Evolutionary conservation across 352 stramenopile genomes (phyloP), one percentile per base, ranked within the genome.

Genomic region (Aphanomyces cochlioides): DNA sequence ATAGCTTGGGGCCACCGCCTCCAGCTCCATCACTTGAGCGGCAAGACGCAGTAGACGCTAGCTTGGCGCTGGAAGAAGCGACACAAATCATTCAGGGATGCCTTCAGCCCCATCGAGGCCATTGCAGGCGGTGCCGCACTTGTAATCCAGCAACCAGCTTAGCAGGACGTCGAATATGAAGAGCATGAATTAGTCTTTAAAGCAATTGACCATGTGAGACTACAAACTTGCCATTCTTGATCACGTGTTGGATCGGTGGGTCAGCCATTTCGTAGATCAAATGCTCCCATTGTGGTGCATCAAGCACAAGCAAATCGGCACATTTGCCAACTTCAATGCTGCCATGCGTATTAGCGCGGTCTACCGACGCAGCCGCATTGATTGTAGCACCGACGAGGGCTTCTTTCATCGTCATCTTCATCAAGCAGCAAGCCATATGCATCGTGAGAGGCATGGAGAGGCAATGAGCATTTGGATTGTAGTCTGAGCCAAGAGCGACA

Each of bases 181-280:
- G 10, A 50, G 43, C 10, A n/a, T 50, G 43, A n/a, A 50, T 50
- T 50, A 12, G 17, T 50, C 43, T 50, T 58, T 19, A 58, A 8
- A 67, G 40, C 40, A 56, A 56, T 37, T 56, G 59, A 34, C 43
- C 43, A 36, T 67, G 19, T 28, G 59, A 67, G 17, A 67, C 59
- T 21, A 67, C 59, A 34, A 84, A 57, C 40, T 75, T 57, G 68
- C 87, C 87, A 41, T 86, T 83, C 78, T 93, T 93, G 67, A 92
- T 77, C 21, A 95, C 85, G 58, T 88, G 75, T 67, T 86, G 77
- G 60, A 95, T 93, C 0, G 83, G 85, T 64, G 80, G 82, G 72
- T 95, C 84, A 19, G 73, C 82, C 79, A 95, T 92, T 73, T 91
- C 84, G 79, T 93, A 95, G 73, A 95, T 87, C 60, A 93, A 77